Percentiles rank a stretch among this genome's conserved stretches.
These are phyloP conservation scores for Aspergillus chevalieri DNA, from an alignment of 2,329 filamentous ascomycete genomes.

Conservation along the genomic window DNA sequence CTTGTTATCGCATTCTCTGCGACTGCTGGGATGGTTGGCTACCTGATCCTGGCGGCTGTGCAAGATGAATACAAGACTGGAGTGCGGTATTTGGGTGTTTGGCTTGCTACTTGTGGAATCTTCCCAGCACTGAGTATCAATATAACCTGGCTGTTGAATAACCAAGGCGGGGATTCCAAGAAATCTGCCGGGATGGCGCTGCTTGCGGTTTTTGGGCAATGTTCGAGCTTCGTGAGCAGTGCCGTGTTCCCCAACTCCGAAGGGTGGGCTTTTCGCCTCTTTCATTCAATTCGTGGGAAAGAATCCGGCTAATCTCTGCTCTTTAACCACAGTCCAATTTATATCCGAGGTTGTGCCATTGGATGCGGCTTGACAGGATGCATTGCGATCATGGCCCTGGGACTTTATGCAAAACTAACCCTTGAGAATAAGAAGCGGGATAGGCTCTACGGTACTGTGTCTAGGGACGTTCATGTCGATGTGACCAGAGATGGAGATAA, in stretches of 20 bases:
- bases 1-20: conserved; percentile 25
- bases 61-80: conserved; percentile 18
- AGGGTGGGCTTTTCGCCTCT: not conserved
- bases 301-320: not conserved
- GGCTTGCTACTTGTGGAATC: conserved; percentile 26
- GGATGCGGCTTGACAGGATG: conserved; percentile 18
- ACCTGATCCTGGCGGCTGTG: conserved; percentile 25
- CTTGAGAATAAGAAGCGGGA: conserved; percentile 17
- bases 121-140: conserved; percentile 19
- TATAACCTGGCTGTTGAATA: conserved; percentile 22
- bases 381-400: conserved; percentile 16
- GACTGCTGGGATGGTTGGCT: conserved; percentile 26
- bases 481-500: conserved; percentile 19
- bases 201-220: conserved; percentile 18
- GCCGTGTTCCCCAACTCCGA: conserved; percentile 18
- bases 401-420: conserved; percentile 10
- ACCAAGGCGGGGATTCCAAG: conserved; percentile 21
- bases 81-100: conserved; percentile 34
- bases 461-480: conserved; percentile 13
- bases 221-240: conserved; percentile 18
- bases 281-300: too few species aligned
- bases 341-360: conserved; percentile 16
- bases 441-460: conserved; percentile 14
- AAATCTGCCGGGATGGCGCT: conserved; percentile 19
- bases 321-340: conserved; percentile 8